Base-by-base conservation (phyloP, 2,329 filamentous ascomycete species). In the Apiospora kogelbergensis region DNA sequence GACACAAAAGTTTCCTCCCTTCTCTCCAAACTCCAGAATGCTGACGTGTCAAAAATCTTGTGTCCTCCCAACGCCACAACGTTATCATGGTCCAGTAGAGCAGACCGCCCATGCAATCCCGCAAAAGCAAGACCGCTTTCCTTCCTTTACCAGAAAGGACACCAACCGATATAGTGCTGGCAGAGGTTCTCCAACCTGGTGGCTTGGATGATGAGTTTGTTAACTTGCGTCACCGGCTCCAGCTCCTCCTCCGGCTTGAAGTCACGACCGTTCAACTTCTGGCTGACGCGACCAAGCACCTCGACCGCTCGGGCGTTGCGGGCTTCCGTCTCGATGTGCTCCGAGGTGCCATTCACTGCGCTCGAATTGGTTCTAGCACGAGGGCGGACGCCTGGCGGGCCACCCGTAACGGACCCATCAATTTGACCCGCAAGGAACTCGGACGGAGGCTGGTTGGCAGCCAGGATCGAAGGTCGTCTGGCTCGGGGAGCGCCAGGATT, bases 101-200 rank as follows among this genome's bases (percentile, higher is more conserved):
- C 17, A 45, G 42, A n/a, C 42, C 53, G 53, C 30, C n/a, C n/a
- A 60, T 60, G 53, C 53, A 37, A 37, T 60, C 9, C 20, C 37
- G 53, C 53, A 17, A 37, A 60, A 60, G 30, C 30, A 60, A 60
- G 30, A 60, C 37, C 53, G 22, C 30, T n/a, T 17, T 26, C 15
- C 9, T 20, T 13, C 33, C 30, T 66, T 26, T 66, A 98, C 95
- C 95, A 98, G 86, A 98, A 98, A 81, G 93, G 97, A 82, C 95
- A 98, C 95, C 95, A 98, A 72, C 96, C 96, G 75, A 98, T 97
- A 80, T 98, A 99, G 84, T 98, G 96, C 85, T 98, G 96, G 79
- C 96, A 99, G 71, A 99, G 84, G 80, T 98, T 98, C 86, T 98
- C 96, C 75, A 98, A 85, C 78, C 96, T 98, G 7, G 96, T 99